phyloP scores from a whole-genome alignment of 768 basidiomycete species.

The Punctularia strigosozonata region DNA sequence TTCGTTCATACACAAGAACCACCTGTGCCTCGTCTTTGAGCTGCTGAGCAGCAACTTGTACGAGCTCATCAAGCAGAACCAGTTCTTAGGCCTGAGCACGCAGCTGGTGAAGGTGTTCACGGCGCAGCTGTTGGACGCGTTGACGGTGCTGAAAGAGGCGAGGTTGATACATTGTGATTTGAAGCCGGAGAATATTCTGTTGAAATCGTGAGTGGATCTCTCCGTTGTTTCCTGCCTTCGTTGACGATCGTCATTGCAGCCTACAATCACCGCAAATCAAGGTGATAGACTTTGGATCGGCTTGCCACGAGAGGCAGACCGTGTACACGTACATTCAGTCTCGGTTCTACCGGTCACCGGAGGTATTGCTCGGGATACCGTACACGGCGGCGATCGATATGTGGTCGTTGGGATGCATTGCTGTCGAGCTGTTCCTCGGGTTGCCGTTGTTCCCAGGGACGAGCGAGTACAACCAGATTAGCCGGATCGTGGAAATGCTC shows the following conservation, averaged over 20 bases:
- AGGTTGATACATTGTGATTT: conserved; percentile 96
- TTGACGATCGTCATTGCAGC: conserved; percentile 26
- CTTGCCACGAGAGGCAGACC: conserved; percentile 98
- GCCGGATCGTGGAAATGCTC: conserved; percentile 95
- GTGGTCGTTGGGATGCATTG: conserved; percentile 99
- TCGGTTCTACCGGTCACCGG: conserved; percentile 95
- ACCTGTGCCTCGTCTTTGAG: conserved; percentile 97
- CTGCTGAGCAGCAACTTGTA: conserved; percentile 94
- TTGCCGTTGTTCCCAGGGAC: conserved; percentile 96
- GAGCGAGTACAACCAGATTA: conserved; percentile 98
- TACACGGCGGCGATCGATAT: conserved; percentile 96
- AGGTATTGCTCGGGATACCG: conserved; percentile 89
- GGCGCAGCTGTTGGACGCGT: conserved; percentile 83
- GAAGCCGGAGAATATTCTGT: conserved; percentile 95
- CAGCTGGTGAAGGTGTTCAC: conserved; percentile 99
- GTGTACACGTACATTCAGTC: conserved; percentile 99
- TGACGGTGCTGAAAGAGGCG: conserved; percentile 90
- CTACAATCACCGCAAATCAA: conserved; percentile 97
- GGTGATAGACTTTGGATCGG: conserved; percentile 98
- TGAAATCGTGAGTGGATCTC: conserved; percentile 66
- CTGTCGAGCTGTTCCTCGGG: conserved; percentile 94
- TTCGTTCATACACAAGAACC: conserved; percentile 92
- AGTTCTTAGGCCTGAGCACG: conserved; percentile 93
- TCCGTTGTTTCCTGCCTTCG: conserved; percentile 1
- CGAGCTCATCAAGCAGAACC: conserved; percentile 99